phyloP scores from a whole-genome alignment of 1,284 basidiomycete genomes.

The Ganoderma sinense region DNA sequence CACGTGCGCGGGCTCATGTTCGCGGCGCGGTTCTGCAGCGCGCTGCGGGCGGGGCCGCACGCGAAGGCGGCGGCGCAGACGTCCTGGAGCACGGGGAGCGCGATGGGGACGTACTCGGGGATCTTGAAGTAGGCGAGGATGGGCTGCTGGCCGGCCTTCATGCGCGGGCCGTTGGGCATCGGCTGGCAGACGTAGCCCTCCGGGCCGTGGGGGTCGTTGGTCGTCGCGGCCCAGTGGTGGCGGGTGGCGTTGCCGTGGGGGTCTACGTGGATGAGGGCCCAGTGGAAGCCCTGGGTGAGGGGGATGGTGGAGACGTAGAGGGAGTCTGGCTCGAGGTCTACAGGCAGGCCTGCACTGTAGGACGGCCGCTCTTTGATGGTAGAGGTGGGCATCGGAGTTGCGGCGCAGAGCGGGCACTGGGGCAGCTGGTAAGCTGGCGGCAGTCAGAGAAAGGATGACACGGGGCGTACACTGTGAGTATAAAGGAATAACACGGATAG shows the following conservation, averaged over 20 bases:
- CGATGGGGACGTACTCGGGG: conserved; percentile 21
- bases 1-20: conserved; percentile 33
- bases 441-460: neutral
- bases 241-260: conserved; percentile 28
- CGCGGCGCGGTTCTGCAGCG: conserved; percentile 29
- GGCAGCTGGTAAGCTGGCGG: neutral
- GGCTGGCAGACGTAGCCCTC: conserved; percentile 32
- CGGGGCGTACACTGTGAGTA: conserved; percentile 6
- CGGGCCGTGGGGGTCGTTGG: conserved; percentile 22
- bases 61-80: conserved; percentile 26
- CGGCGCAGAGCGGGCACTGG: conserved; percentile 2
- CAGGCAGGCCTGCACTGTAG: conserved; percentile 6
- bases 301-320: conserved; percentile 31
- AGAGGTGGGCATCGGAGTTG: conserved; percentile 9
- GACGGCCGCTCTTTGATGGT: conserved; percentile 22
- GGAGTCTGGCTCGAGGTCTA: conserved; percentile 18
- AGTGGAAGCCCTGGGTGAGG: conserved; percentile 31
- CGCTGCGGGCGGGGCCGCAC: conserved; percentile 20
- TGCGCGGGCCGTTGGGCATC: conserved; percentile 24
- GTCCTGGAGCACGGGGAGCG: conserved; percentile 17
- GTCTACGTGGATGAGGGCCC: conserved; percentile 32
- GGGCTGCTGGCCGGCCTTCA: conserved; percentile 24
- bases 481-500: neutral
- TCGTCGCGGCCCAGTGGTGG: conserved; percentile 35
- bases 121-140: conserved; percentile 34